Percentiles rank a stretch among this genome's conserved stretches.
Conservation (phyloP, 2,329 filamentous ascomycete species). For the Claviceps sp. region DNA sequence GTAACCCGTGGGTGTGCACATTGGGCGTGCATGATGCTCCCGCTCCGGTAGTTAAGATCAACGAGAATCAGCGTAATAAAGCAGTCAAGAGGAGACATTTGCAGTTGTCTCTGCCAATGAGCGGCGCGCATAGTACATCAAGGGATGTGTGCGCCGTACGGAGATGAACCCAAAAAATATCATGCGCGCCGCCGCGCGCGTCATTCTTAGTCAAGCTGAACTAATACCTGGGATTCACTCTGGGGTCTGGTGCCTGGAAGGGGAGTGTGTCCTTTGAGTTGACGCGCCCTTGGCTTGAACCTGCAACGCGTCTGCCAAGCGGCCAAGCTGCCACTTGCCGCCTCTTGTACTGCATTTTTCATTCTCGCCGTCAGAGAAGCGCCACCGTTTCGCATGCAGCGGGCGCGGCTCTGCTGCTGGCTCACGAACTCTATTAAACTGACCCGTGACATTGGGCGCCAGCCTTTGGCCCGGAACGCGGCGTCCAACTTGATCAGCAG, state of each 20-base stretch:
- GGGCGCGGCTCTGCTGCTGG: neutral
- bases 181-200: neutral
- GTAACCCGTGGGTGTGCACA: neutral
- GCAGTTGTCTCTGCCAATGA: neutral
- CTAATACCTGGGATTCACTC: neutral
- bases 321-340: neutral
- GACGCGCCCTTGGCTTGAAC: neutral
- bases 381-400: slow-evolving; percentile 2
- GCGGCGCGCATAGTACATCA: neutral
- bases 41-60: neutral
- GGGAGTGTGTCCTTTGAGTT: neutral
- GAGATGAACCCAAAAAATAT: too few relatives aligned
- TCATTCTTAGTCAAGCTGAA: neutral
- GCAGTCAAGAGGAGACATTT: neutral
- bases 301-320: neutral
- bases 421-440: neutral
- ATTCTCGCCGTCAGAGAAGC: neutral
- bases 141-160: too few relatives aligned
- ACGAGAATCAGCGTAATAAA: too few relatives aligned
- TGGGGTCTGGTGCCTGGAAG: neutral
- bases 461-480: neutral
- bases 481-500: too few relatives aligned
- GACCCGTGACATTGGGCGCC: neutral
- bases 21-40: too few relatives aligned
- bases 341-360: neutral